These are phyloP conservation scores for Scorias spongiosa DNA, from an alignment of 2,329 filamentous ascomycete species.

Conservation along the genomic window DNA sequence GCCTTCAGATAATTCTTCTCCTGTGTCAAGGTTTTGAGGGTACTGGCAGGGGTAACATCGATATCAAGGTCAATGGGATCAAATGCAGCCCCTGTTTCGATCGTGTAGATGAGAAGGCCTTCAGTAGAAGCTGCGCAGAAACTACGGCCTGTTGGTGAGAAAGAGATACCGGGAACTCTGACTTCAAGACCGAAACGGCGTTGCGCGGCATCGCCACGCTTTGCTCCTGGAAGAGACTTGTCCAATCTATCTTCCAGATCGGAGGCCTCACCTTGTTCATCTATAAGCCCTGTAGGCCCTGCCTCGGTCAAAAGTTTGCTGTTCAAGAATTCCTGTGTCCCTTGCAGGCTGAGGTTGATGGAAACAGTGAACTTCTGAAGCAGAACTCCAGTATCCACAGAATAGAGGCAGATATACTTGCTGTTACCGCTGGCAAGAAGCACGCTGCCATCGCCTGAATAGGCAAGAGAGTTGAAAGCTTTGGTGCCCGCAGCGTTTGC, in stretches of 20 bases:
- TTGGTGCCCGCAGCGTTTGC: conserved; percentile 86
- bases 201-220: conserved; percentile 69
- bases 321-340: conserved; percentile 94
- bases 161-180: conserved; percentile 67
- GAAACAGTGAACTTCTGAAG: conserved; percentile 93
- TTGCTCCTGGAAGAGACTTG: conserved; percentile 65
- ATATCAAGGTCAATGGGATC: conserved; percentile 95
- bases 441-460: conserved; percentile 84
- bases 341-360: conserved; percentile 86
- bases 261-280: conserved; percentile 74
- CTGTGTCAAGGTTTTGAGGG: conserved; percentile 53
- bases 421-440: conserved; percentile 85
- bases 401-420: conserved; percentile 97
- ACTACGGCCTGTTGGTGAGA: conserved; percentile 73
- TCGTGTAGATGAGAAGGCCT: conserved; percentile 80
- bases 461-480: conserved; percentile 72
- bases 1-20: conserved; percentile 71
- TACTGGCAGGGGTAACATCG: conserved; percentile 69
- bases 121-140: conserved; percentile 95
- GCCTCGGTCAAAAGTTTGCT: conserved; percentile 83
- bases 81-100: conserved; percentile 73
- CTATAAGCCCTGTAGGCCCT: conserved; percentile 68
- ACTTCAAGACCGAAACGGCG: conserved; percentile 68
- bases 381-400: conserved; percentile 79
- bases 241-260: conserved; percentile 78